Evolutionary conservation across 2,329 filamentous ascomycete genomes (phyloP).

Genomic region (Colletotrichum caudatum): DNA sequence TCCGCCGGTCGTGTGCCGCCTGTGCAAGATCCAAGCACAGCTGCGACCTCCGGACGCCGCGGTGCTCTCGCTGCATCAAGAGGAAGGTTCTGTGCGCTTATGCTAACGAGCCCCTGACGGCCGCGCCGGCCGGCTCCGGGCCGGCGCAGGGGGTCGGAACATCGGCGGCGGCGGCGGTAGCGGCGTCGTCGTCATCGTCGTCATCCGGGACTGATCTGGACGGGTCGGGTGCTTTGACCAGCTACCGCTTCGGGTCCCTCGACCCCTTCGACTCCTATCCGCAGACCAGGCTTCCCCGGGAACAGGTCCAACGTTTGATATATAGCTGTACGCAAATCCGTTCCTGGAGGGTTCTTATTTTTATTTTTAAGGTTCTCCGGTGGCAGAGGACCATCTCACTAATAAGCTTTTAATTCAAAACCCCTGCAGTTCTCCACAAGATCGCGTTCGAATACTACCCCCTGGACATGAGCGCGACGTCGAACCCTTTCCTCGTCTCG

Average conservation of each 20-base stretch:
- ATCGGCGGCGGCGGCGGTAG: neutral
- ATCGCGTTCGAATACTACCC: conserved; percentile 73
- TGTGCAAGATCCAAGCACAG: conserved; percentile 68
- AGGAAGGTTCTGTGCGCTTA: conserved; percentile 62
- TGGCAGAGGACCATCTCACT: conserved; percentile 40
- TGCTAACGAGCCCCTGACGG: conserved; percentile 64
- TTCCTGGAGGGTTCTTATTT: neutral
- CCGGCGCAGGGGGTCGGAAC: conserved; percentile 8
- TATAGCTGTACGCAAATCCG: conserved; percentile 60
- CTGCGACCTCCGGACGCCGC: conserved; percentile 66
- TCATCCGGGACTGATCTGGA: conserved; percentile 7
- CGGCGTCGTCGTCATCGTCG: neutral
- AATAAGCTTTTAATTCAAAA: no score
- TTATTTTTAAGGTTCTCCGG: neutral
- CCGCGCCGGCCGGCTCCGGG: conserved; percentile 31
- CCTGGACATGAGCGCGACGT: conserved; percentile 62
- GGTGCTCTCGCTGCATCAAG: conserved; percentile 67
- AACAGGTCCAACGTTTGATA: conserved; percentile 66
- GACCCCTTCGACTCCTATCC: conserved; percentile 71
- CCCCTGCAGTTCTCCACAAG: conserved; percentile 61
- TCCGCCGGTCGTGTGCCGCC: conserved; percentile 67
- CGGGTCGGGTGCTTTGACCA: conserved; percentile 41
- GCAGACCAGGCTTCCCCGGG: conserved; percentile 61
- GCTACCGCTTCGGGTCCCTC: conserved; percentile 52
- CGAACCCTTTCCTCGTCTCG: conserved; percentile 69